These are phyloP conservation scores for Oryza meridionalis DNA, from an alignment of 176 grass and related monocot species.

Conservation along the genomic window DNA sequence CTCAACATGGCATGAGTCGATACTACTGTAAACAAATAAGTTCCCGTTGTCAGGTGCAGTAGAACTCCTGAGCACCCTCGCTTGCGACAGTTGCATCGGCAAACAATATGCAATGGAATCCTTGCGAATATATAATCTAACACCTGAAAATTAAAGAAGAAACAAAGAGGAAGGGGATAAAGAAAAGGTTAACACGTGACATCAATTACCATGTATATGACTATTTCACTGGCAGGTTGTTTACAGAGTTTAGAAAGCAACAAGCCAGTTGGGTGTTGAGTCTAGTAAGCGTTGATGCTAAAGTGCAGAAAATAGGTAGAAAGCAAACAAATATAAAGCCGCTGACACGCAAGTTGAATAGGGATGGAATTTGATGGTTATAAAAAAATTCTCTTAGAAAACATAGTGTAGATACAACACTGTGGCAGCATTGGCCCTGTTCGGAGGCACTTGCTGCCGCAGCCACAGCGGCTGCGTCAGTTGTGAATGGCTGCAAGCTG, in stretches of 20 bases:
- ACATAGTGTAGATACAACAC: not conserved
- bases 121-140: conserved; percentile 4
- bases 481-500: too few species aligned
- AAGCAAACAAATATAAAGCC: not conserved
- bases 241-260: conserved; percentile 9
- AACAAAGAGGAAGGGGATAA: not conserved
- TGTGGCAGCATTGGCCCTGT: not conserved
- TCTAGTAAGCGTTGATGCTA: not conserved
- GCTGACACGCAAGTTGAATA: not conserved
- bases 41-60: conserved; percentile 2
- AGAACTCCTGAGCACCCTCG: not conserved
- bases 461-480: too few species aligned
- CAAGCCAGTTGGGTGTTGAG: not conserved
- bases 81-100: not conserved
- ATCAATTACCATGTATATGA: not conserved
- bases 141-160: conserved; percentile 22
- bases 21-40: not conserved
- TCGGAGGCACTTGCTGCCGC: too few species aligned
- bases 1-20: conserved; percentile 8
- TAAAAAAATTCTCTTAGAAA: not conserved
- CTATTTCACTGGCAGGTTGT: conserved; percentile 10
- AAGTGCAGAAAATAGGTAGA: not conserved
- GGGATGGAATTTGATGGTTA: not conserved
- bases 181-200: conserved; percentile 25
- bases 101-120: not conserved